A percentile compares a stretch with the other conserved stretches of the same genome.
These are phyloP conservation scores for Plasmodium cynomolgi DNA, from an alignment of 169 alveolate genomes.

Conservation along the genomic window DNA sequence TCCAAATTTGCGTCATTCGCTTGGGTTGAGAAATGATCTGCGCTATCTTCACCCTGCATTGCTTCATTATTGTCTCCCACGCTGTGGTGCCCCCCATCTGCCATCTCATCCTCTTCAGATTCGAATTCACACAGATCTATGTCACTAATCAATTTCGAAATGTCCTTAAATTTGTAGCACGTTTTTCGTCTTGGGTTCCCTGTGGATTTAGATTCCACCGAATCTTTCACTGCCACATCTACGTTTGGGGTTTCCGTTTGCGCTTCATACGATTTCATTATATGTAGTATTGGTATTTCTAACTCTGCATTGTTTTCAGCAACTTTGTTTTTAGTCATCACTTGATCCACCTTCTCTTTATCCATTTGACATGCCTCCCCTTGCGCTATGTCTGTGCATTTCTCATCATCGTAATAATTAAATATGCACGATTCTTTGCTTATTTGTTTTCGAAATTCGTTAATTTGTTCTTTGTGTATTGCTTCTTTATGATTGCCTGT, in stretches of 20 bases:
- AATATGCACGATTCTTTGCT: constrained; percentile 27
- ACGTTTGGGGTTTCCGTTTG: background rate
- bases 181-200: constrained; percentile 19
- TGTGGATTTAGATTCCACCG: background rate
- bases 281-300: constrained; percentile 40
- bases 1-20: background rate
- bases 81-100: background rate
- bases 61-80: background rate
- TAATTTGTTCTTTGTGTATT: constrained; percentile 72
- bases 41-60: constrained; percentile 7
- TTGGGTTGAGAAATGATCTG: background rate
- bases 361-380: background rate
- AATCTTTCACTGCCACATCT: background rate
- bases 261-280: constrained; percentile 6
- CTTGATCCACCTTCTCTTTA: constrained; percentile 1
- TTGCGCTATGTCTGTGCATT: background rate
- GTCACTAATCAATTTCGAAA: constrained; percentile 29
- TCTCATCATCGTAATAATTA: constrained; percentile 21
- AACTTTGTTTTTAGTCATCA: background rate
- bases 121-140: constrained; percentile 24
- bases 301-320: background rate
- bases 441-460: constrained; percentile 52
- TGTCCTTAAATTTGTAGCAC: constrained; percentile 23
- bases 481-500: constrained; percentile 67
- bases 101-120: background rate